Base-by-base conservation (phyloP, 1,284 basidiomycete species). In the Trichosporon inkin region DNA sequence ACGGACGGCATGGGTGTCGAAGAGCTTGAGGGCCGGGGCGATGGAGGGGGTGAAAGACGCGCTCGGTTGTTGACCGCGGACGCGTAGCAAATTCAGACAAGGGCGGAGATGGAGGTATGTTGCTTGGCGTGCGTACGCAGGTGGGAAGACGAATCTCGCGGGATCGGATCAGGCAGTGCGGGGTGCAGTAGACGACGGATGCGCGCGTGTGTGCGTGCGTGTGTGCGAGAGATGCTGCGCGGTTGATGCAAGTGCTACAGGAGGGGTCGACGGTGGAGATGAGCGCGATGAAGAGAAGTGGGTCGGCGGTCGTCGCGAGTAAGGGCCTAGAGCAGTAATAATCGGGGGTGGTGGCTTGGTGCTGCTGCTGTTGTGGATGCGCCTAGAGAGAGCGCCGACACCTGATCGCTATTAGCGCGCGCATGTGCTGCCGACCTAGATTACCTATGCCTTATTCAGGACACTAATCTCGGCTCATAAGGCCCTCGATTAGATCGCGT, bases 1-100 rank as follows among this genome's bases (percentile, higher is more conserved):
- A 71, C 60, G 17, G 70, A 57, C 14, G 71, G 71, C 71, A 72
- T 62, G 52, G 20, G 19, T 14, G 24, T 40, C 22, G 44, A 28
- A 8, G 24, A 16, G 24, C 44, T 22, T 49, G 22, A 22, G 44
- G 24, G 24, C 44, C 44, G 44, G 28, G 44, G n/a, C 7, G 24
- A 32, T 49, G 16, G 17, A 55, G n/a, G 52, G 17, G 52, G 5
- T 53, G 53, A n/a, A 20, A 24, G 53, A 40, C 22, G 53, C 44
- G 44, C n/a, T 28, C 28, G 22, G 24, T 49, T 22, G 24, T n/a
- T 28, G 44, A 49, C 24, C 22, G 16, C 44, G 44, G 44, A 28
- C 24, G 44, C 24, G 44, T n/a, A 28, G 28, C 28, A 49, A 38
- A 36, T 36, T 36, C 13, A 14, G 24, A 35, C 24, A 36, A n/a